Conservation (phyloP, 805 yeast species). For the Kluyveromyces dobzhanskii region DNA sequence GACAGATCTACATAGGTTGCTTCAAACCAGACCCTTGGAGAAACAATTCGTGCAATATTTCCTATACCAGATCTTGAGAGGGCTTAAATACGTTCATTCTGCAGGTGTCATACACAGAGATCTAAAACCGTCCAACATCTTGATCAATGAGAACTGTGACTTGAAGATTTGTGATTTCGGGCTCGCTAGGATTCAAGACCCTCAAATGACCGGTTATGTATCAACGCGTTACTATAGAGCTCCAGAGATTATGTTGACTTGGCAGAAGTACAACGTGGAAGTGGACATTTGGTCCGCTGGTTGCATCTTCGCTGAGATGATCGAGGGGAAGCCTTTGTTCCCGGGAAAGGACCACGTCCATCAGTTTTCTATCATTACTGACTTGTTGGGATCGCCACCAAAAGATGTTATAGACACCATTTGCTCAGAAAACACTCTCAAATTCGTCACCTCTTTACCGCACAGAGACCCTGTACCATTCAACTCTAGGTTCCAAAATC, state of each 20-base stretch:
- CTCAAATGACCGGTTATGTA: constrained; percentile 98
- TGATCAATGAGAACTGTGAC: constrained; percentile 86
- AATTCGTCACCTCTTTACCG: constrained; percentile 91
- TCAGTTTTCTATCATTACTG: constrained; percentile 95
- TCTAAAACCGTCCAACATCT: constrained; percentile 74
- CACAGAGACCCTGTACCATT: constrained; percentile 88
- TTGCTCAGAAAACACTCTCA: constrained; percentile 88
- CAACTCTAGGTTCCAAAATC: constrained; percentile 66
- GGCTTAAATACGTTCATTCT: constrained; percentile 81
- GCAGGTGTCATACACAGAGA: constrained; percentile 91
- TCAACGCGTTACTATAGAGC: constrained; percentile 94
- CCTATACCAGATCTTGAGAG: constrained; percentile 86
- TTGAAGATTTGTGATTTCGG: constrained; percentile 91
- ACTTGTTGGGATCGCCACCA: constrained; percentile 93
- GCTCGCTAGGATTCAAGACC: constrained; percentile 92
- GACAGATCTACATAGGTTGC: constrained; percentile 85
- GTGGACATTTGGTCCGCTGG: constrained; percentile 99
- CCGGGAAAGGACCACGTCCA: constrained; percentile 99
- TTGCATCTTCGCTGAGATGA: constrained; percentile 95
- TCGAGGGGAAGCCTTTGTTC: constrained; percentile 92
- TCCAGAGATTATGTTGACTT: constrained; percentile 96
- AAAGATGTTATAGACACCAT: constrained; percentile 92
- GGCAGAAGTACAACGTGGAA: constrained; percentile 96
- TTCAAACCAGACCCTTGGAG: constrained; percentile 89
- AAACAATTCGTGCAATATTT: constrained; percentile 96